Conservation (phyloP, 1,139 yeast genomes). For the Yamadazyma buinensis region DNA sequence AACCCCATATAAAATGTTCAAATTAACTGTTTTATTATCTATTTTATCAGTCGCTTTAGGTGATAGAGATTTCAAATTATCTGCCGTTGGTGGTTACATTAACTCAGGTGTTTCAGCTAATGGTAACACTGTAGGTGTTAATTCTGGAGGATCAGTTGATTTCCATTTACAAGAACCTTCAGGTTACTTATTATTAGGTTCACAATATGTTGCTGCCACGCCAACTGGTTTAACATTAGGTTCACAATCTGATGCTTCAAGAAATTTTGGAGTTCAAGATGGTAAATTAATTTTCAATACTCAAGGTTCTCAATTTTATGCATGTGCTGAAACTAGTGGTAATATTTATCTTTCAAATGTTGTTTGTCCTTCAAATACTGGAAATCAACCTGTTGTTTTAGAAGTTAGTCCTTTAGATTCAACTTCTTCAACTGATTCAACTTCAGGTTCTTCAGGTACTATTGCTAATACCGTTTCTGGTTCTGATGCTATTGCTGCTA, state of each 20-base stretch:
- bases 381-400: constrained; percentile 6
- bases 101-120: constrained; percentile 19
- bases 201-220: constrained; percentile 16
- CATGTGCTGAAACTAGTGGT: constrained; percentile 18
- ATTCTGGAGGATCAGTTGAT: constrained; percentile 18
- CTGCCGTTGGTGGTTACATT: constrained; percentile 24
- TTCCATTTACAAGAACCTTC: constrained; percentile 28
- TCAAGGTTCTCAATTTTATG: constrained; percentile 20
- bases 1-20: no score
- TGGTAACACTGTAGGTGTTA: constrained; percentile 15
- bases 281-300: constrained; percentile 22
- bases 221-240: constrained; percentile 11
- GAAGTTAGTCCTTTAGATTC: constrained; percentile 2
- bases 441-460: constrained; percentile 4
- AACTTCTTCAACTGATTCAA: not conserved
- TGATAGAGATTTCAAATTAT: constrained; percentile 24
- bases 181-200: constrained; percentile 22
- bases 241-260: constrained; percentile 18
- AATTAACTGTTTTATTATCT: constrained; percentile 21
- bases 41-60: constrained; percentile 27
- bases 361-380: constrained; percentile 9
- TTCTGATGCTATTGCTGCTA: constrained; percentile 2
- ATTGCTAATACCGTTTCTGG: not conserved
- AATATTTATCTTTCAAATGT: constrained; percentile 7
- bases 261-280: constrained; percentile 25